A percentile compares a stretch with the other conserved stretches of the same genome.
Evolutionary conservation across 2,329 filamentous ascomycete species (phyloP).

Genomic region (Nigrospora osmanthi): DNA sequence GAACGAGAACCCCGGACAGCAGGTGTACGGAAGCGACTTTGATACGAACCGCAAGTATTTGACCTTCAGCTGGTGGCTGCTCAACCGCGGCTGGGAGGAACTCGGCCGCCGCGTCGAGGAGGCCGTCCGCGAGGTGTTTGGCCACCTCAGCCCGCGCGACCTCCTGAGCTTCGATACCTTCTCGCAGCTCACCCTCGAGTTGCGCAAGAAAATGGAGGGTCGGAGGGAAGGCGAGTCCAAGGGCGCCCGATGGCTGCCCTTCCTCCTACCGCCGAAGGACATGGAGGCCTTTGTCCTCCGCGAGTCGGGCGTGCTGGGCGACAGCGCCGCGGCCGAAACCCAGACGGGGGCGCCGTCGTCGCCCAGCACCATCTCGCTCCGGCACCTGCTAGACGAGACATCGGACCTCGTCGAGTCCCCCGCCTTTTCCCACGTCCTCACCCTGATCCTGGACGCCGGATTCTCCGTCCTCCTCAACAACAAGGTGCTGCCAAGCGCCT

Average conservation of each 20-base stretch:
- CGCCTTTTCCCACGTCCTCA: constrained; percentile 78
- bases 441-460: constrained; percentile 75
- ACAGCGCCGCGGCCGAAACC: constrained; percentile 31
- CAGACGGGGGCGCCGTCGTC: constrained; percentile 22
- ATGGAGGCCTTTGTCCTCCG: constrained; percentile 78
- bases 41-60: constrained; percentile 93
- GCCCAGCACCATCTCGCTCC: constrained; percentile 52
- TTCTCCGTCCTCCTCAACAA: constrained; percentile 79
- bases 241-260: constrained; percentile 68
- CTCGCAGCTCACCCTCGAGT: constrained; percentile 71
- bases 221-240: constrained; percentile 29
- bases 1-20: constrained; percentile 65
- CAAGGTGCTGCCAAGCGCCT: constrained; percentile 73
- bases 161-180: constrained; percentile 76
- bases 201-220: constrained; percentile 80
- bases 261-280: constrained; percentile 70
- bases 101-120: constrained; percentile 72
- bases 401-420: constrained; percentile 94
- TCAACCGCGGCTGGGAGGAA: constrained; percentile 83
- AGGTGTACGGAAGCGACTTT: constrained; percentile 85
- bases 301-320: constrained; percentile 70
- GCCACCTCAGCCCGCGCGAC: constrained; percentile 80
- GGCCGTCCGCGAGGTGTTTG: constrained; percentile 87
- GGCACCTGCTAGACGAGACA: constrained; percentile 87
- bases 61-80: constrained; percentile 95